These are phyloP conservation scores for Blastobotrys indianensis DNA, from an alignment of 1,139 yeast genomes.

Conservation along the genomic window DNA sequence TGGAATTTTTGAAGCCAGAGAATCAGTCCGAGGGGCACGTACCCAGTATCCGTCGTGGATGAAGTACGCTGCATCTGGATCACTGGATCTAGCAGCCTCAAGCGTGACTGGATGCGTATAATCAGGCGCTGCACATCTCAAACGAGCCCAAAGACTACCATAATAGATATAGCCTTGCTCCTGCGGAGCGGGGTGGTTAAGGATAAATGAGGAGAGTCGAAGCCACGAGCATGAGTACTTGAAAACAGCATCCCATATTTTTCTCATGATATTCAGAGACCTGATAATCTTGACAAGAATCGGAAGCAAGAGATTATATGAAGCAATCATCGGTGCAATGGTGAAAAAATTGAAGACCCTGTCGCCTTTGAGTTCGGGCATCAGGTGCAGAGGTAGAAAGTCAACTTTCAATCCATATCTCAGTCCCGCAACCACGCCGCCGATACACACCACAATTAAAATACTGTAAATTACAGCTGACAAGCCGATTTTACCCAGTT, in stretches of 20 bases:
- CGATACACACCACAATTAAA: constrained; percentile 70
- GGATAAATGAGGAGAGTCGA: constrained; percentile 72
- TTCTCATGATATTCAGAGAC: constrained; percentile 20
- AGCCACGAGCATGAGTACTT: constrained; percentile 49
- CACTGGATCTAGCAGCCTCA: constrained; percentile 38
- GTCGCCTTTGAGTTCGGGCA: constrained; percentile 8
- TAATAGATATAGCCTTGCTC: constrained; percentile 72
- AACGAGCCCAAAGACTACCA: constrained; percentile 43
- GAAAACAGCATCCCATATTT: constrained; percentile 62
- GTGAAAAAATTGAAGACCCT: constrained; percentile 2
- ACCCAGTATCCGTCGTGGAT: constrained; percentile 70
- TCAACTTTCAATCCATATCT: constrained; percentile 37
- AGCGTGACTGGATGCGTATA: constrained; percentile 52
- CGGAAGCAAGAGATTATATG: constrained; percentile 17
- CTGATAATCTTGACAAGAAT: constrained; percentile 24
- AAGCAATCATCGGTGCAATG: constrained; percentile 10
- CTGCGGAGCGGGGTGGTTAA: constrained; percentile 59
- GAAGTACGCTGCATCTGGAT: constrained; percentile 19
- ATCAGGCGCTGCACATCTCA: constrained; percentile 48
- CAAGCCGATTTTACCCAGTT: constrained; percentile 64
- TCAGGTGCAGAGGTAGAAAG: constrained; percentile 27
- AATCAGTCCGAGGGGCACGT: constrained; percentile 82
- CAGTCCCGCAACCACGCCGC: constrained; percentile 53
- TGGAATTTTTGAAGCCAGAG: constrained; percentile 50
- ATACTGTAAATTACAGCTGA: constrained; percentile 74